These are phyloP conservation scores for Aspergillus fischeri DNA, from an alignment of 2,329 filamentous ascomycete genomes.

Conservation along the genomic window DNA sequence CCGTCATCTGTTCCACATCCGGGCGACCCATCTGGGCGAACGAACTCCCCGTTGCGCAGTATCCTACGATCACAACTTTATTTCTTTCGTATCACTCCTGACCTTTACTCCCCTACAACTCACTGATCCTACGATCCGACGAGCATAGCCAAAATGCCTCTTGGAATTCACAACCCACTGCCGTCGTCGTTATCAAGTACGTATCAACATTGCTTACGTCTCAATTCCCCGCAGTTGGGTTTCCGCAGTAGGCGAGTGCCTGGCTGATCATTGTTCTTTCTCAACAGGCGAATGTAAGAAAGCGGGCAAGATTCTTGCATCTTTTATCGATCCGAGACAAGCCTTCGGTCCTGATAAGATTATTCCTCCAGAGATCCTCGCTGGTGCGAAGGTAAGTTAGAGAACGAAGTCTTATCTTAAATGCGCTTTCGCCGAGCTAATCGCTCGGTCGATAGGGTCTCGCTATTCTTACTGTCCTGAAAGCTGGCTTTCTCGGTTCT, in stretches of 20 bases:
- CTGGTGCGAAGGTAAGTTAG: conserved; percentile 73
- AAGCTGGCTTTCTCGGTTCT: conserved; percentile 49
- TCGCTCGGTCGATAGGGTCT: conserved; percentile 37
- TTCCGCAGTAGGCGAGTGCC: conserved; percentile 13
- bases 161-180: conserved; percentile 45
- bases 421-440: conserved; percentile 5
- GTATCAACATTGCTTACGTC: conserved; percentile 20
- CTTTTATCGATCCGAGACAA: conserved; percentile 91
- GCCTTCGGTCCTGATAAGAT: conserved; percentile 95
- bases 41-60: conserved; percentile 7
- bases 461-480: conserved; percentile 47
- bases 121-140: conserved; percentile 7
- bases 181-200: conserved; percentile 47
- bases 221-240: conserved; percentile 29
- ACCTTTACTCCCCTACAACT: conserved; percentile 1
- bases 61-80: conserved; percentile 12
- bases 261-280: conserved; percentile 28
- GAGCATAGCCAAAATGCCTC: conserved; percentile 34
- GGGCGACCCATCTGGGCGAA: conserved; percentile 19
- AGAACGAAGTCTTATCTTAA: not conserved
- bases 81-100: conserved; percentile 6
- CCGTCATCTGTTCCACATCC: conserved; percentile 25
- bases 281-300: conserved; percentile 89
- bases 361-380: conserved; percentile 85
- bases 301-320: conserved; percentile 89